Evolutionary conservation across 371 early-diverging fungal species (phyloP).

Genomic region (Homolaphlyctis polyrhiza): DNA sequence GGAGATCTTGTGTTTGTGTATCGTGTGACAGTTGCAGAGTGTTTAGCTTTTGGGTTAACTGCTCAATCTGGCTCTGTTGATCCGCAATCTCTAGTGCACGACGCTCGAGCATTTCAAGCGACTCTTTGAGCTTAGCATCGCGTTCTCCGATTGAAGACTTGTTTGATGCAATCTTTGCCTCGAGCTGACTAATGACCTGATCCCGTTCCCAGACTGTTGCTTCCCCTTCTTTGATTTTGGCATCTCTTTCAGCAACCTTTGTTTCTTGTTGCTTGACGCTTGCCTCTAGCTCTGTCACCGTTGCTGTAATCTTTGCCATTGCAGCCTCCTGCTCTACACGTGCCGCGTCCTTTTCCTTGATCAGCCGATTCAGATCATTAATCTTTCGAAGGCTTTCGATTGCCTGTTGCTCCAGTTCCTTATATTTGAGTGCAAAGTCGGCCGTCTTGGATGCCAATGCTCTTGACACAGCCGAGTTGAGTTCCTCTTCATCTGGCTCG

Average conservation of each 20-base stretch:
- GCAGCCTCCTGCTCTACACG: background rate
- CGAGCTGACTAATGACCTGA: background rate
- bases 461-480: background rate
- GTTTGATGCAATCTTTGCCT: background rate
- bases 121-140: no score
- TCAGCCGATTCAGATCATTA: background rate
- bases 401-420: background rate
- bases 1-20: background rate
- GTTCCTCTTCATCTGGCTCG: background rate
- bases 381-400: background rate
- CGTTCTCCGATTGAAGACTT: no score
- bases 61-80: background rate
- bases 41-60: background rate
- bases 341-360: background rate
- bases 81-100: no score
- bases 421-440: background rate
- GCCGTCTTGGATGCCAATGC: background rate
- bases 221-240: constrained; percentile 4
- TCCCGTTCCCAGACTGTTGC: constrained; percentile 1
- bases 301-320: background rate
- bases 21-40: background rate
- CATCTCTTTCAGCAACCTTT: background rate
- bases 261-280: background rate
- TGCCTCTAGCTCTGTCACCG: constrained; percentile 1
- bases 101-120: no score